These are phyloP conservation scores for Ophiocordyceps camponoti-leonardi DNA, from an alignment of 2,329 filamentous ascomycete genomes.

Conservation along the genomic window DNA sequence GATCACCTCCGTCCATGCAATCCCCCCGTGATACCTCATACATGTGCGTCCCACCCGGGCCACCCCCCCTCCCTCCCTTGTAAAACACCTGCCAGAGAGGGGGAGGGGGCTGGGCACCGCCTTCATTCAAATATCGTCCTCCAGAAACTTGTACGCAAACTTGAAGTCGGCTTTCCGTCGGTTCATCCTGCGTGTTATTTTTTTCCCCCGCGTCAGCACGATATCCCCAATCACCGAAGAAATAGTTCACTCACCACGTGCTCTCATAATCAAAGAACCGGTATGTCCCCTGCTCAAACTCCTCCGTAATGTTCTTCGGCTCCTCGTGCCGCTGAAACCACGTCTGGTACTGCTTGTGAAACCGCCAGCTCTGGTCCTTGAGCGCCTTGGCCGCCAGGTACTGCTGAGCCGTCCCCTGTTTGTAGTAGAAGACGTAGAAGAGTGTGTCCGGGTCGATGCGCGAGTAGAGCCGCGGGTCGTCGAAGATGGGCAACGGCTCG, in stretches of 20 bases:
- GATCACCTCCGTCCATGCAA: no score
- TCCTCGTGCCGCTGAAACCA: conserved; percentile 99
- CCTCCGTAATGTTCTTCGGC: conserved; percentile 95
- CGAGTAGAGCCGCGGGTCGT: conserved; percentile 74
- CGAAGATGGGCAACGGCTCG: conserved; percentile 79
- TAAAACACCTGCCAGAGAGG: no score
- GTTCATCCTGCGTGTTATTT: conserved; percentile 81
- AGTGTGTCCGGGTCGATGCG: conserved; percentile 89
- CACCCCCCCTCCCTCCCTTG: no score
- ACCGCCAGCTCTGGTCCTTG: conserved; percentile 96
- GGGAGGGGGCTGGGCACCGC: no score
- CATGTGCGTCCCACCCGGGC: no score
- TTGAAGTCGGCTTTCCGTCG: conserved; percentile 95
- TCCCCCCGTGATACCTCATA: no score
- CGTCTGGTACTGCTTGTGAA: conserved; percentile 98
- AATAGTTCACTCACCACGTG: conserved; percentile 61
- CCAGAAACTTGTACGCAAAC: conserved; percentile 93
- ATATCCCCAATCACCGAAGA: neutral
- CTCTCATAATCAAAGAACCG: conserved; percentile 99
- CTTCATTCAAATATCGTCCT: conserved; percentile 45
- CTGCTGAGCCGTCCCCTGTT: conserved; percentile 89
- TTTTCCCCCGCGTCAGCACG: conserved; percentile 6
- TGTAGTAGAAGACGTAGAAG: conserved; percentile 99
- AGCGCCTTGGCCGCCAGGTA: conserved; percentile 91
- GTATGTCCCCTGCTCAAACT: conserved; percentile 97